Percentiles rank a stretch among this genome's conserved stretches.
Evolutionary conservation across 1,139 yeast genomes (phyloP).

Genomic region (Suhomyces yuchorum): DNA sequence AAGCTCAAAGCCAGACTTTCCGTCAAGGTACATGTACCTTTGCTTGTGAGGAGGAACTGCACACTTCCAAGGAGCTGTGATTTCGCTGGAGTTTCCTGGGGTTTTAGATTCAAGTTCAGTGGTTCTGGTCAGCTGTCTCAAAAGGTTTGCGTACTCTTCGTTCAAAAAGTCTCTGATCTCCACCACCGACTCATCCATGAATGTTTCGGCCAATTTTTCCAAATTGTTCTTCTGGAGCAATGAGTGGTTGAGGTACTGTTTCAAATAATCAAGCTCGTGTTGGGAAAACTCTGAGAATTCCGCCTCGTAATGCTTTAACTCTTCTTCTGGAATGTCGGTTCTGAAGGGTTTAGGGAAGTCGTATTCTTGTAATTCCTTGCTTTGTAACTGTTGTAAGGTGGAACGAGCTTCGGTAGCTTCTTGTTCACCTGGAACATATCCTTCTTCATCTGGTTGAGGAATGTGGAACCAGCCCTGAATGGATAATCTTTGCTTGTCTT

Average conservation of each 20-base stretch:
- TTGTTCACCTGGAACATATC: constrained; percentile 78
- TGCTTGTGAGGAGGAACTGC: constrained; percentile 96
- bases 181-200: constrained; percentile 68
- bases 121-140: constrained; percentile 51
- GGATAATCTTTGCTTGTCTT: constrained; percentile 83
- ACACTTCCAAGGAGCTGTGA: constrained; percentile 78
- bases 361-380: constrained; percentile 72
- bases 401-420: constrained; percentile 74
- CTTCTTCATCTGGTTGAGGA: constrained; percentile 90
- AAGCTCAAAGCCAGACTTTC: constrained; percentile 41
- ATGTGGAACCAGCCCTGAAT: constrained; percentile 99
- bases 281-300: constrained; percentile 23
- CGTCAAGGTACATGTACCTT: constrained; percentile 81
- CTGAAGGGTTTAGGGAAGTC: constrained; percentile 72
- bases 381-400: constrained; percentile 78
- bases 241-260: constrained; percentile 56
- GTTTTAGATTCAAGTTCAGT: constrained; percentile 57
- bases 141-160: constrained; percentile 48
- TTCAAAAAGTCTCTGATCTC: constrained; percentile 68
- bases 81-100: constrained; percentile 61
- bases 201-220: constrained; percentile 47
- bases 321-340: constrained; percentile 34
- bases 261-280: constrained; percentile 50
- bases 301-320: constrained; percentile 27
- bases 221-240: constrained; percentile 51